Evolutionary conservation across 441 rosid genomes (phyloP).

Genomic region (Biscutella laevigata): DNA sequence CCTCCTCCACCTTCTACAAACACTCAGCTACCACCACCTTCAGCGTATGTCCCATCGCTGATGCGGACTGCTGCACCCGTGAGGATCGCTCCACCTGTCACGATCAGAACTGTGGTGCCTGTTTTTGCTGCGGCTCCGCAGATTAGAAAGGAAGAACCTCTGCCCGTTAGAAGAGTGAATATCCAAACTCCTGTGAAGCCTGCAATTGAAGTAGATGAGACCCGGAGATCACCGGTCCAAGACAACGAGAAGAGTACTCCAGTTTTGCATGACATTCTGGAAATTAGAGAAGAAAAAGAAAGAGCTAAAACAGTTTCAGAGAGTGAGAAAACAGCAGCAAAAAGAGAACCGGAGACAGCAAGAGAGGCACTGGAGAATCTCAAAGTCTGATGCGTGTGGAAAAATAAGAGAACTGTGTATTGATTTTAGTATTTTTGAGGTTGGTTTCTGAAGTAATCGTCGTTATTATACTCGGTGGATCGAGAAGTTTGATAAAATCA

Average conservation of each 20-base stretch:
- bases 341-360: conserved; percentile 31
- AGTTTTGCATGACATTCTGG: conserved; percentile 17
- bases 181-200: conserved; percentile 19
- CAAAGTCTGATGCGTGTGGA: conserved; percentile 52
- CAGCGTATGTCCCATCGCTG: conserved; percentile 31
- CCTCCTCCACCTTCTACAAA: conserved; percentile 40
- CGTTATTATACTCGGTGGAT: conserved; percentile 20
- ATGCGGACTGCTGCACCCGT: conserved; percentile 37
- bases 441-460: conserved; percentile 22
- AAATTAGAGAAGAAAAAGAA: conserved; percentile 9
- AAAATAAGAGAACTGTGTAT: no score
- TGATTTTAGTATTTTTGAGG: no score
- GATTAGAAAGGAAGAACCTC: conserved; percentile 32
- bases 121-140: conserved; percentile 51
- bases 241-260: background rate
- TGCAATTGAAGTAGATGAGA: conserved; percentile 6
- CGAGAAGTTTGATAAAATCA: conserved; percentile 21
- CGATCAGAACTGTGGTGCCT: conserved; percentile 62
- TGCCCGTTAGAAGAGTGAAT: conserved; percentile 27
- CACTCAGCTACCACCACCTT: conserved; percentile 21
- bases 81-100: conserved; percentile 60
- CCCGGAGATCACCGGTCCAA: background rate
- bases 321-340: background rate
- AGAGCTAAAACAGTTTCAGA: background rate
- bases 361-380: conserved; percentile 45